Conservation (phyloP, 148 eudicot genomes). For the Chenopodium album region DNA sequence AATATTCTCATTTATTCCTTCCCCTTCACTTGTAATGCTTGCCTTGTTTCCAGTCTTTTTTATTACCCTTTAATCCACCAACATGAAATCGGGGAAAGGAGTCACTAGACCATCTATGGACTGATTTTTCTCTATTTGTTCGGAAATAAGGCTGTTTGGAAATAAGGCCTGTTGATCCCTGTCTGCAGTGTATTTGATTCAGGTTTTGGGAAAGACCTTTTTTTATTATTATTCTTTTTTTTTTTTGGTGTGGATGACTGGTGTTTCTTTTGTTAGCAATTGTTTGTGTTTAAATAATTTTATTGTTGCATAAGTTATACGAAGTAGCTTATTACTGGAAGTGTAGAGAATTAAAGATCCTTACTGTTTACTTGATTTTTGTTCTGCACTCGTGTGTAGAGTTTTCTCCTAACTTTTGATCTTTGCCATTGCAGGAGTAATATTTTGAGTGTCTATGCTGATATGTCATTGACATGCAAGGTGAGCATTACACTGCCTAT, state of each 20-base stretch:
- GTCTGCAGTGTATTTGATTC: background rate
- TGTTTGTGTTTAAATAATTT: background rate
- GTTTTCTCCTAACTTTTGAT: background rate
- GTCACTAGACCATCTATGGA: background rate
- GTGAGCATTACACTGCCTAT: conserved; percentile 35
- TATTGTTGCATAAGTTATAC: background rate
- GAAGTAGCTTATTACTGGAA: background rate
- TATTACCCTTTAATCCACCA: background rate
- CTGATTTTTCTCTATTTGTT: background rate
- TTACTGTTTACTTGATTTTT: background rate
- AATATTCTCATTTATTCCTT: conserved; percentile 3
- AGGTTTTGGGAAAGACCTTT: background rate
- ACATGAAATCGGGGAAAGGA: background rate
- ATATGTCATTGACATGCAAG: conserved; percentile 98
- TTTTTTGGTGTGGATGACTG: background rate
- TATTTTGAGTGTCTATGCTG: conserved; percentile 98
- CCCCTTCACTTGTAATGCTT: background rate
- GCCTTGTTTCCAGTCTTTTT: background rate
- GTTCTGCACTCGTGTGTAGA: background rate
- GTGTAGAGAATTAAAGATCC: background rate
- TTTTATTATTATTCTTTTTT: background rate
- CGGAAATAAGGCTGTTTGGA: background rate
- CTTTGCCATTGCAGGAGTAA: conserved; percentile 61
- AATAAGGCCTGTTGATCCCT: background rate
- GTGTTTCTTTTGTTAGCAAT: background rate